Evolutionary conservation across 1,284 basidiomycete species (phyloP), one percentile per base, ranked within the genome.

Genomic region (Cutaneotrichosporon dermatis): DNA sequence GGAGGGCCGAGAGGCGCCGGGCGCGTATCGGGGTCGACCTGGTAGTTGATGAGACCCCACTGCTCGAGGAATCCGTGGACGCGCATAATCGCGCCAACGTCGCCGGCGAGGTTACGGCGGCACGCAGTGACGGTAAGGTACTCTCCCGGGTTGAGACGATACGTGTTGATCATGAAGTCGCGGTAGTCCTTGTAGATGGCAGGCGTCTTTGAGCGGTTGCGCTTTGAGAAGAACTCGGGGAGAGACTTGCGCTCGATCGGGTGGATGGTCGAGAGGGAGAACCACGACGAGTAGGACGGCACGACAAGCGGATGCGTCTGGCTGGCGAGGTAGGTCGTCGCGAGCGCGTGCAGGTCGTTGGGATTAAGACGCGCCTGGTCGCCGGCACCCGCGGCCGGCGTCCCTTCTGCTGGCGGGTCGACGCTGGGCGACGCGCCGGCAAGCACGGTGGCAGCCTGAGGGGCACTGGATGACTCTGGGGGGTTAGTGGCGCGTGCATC

Each of bases 161-260:
- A 99, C 3, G 95, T 95, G 81, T 99, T 97, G 78, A 99, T 86
- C 92, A 99, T 99, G 71, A 99, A 99, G 82, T 99, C 95, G 64
- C 95, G 87, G 76, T 99, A 99, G 77, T 98, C 95, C 79, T 98
- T 99, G 83, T 99, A 99, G 67, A 98, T 92, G 36, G 89, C 85
- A 0, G 95, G 95, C 0, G 94, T 97, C 81, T 99, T 99, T 66
- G 88, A 90, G 67, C 95, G 81, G 77, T 96, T 95, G 64, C 92
- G 84, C 59, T 90, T 91, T 76, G 94, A 95, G 84, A 99, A 99
- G 83, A 98, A 99, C 79, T 99, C 95, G 44, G 95, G 96, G 34
- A 99, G 81, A 3, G 92, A 90, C 69, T 91, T 87, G 63, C 88
- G 85, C 78, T 99, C 95, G 66, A 99, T 89, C 10, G 90, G 85